Evolutionary conservation across 176 grass and related monocot species (phyloP).

Genomic region (Carex cristatella): DNA sequence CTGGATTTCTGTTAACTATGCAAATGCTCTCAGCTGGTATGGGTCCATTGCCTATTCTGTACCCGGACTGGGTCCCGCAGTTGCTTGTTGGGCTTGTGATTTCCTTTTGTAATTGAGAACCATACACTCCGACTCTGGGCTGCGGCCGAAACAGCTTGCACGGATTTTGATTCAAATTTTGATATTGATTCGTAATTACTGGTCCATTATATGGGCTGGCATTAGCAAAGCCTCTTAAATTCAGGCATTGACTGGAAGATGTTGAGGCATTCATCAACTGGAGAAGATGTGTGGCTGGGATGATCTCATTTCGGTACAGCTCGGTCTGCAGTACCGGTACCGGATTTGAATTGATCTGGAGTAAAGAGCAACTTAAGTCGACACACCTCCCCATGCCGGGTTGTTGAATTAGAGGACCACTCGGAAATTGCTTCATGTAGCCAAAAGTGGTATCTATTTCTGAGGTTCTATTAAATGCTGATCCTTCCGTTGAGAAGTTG

Average conservation of each 20-base stretch:
- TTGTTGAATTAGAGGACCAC: conserved; percentile 21
- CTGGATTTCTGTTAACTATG: conserved; percentile 59
- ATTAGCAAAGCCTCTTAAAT: conserved; percentile 20
- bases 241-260: conserved; percentile 20
- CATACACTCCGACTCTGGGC: conserved; percentile 59
- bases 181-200: conserved; percentile 30
- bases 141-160: conserved; percentile 43
- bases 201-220: conserved; percentile 11
- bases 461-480: conserved; percentile 19
- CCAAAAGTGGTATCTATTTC: conserved; percentile 21
- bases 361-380: conserved; percentile 27
- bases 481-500: conserved; percentile 27
- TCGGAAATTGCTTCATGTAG: conserved; percentile 22
- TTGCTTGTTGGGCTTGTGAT: conserved; percentile 50
- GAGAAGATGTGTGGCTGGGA: conserved; percentile 52
- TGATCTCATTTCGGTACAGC: conserved; percentile 39
- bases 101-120: conserved; percentile 60
- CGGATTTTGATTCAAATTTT: conserved; percentile 28
- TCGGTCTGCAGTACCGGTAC: background rate
- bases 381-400: conserved; percentile 4
- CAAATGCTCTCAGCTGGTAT: conserved; percentile 38
- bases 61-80: conserved; percentile 45
- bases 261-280: conserved; percentile 49
- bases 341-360: conserved; percentile 21
- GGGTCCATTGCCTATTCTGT: conserved; percentile 22